Evolutionary conservation across 1,284 basidiomycete genomes (phyloP).

Genomic region (Sutorius eximius): DNA sequence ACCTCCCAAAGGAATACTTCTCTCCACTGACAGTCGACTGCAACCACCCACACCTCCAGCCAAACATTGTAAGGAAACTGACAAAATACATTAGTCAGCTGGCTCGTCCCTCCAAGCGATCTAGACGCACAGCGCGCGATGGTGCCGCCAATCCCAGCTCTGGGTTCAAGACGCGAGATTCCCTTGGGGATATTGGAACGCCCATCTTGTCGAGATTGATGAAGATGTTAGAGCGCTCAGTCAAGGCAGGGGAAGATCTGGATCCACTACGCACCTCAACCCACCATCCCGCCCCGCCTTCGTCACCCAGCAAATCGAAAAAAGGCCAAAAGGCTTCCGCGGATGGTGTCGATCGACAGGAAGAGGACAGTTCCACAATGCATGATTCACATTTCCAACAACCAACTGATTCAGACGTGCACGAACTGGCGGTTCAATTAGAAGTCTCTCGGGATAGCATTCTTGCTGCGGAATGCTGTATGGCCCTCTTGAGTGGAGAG

Average conservation of each 20-base stretch:
- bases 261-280: constrained; percentile 60
- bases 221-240: constrained; percentile 74
- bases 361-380: constrained; percentile 19
- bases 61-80: constrained; percentile 64
- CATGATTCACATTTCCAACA: constrained; percentile 28
- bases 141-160: constrained; percentile 38
- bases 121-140: constrained; percentile 43
- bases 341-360: constrained; percentile 32
- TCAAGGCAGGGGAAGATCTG: constrained; percentile 69
- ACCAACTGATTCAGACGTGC: constrained; percentile 51
- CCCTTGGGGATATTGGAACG: constrained; percentile 66
- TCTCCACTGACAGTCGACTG: constrained; percentile 57
- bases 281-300: constrained; percentile 16
- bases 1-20: constrained; percentile 68
- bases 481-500: constrained; percentile 76
- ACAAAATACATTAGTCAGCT: constrained; percentile 66
- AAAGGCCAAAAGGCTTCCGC: constrained; percentile 26
- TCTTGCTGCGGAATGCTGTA: constrained; percentile 78
- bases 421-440: constrained; percentile 48
- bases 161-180: constrained; percentile 48
- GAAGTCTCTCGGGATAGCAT: constrained; percentile 68
- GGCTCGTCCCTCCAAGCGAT: constrained; percentile 60
- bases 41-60: constrained; percentile 59
- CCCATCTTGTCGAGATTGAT: constrained; percentile 62
- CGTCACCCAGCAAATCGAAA: constrained; percentile 33